These are phyloP conservation scores for Spongospora subterranea DNA, from an alignment of 208 protist genomes.

Conservation along the genomic window DNA sequence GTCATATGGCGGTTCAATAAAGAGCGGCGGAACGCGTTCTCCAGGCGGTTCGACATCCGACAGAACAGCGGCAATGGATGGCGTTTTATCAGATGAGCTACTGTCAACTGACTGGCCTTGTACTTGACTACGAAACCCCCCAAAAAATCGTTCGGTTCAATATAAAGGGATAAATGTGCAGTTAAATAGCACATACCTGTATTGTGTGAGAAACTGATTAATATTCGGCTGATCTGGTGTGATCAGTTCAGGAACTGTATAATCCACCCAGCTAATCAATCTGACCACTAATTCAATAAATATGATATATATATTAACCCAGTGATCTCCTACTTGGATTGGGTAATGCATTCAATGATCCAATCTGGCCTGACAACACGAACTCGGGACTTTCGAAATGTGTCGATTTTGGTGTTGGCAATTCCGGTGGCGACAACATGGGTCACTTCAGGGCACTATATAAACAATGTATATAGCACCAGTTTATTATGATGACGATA, in stretches of 20 bases:
- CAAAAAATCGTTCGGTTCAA: too few species aligned
- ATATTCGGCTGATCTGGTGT: background rate
- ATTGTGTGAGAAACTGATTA: background rate
- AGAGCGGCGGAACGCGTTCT: too few species aligned
- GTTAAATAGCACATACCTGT: background rate
- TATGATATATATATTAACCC: background rate
- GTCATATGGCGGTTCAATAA: too few species aligned
- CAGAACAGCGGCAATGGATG: too few species aligned
- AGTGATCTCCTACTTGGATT: background rate
- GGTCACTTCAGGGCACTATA: background rate
- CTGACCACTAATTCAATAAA: background rate
- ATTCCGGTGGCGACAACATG: background rate
- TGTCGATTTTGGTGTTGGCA: background rate
- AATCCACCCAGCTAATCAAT: background rate
- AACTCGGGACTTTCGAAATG: background rate
- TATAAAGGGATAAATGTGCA: background rate
- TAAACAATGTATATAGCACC: background rate
- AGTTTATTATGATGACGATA: background rate
- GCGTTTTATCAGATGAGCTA: too few species aligned
- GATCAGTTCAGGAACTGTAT: background rate
- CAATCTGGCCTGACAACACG: background rate
- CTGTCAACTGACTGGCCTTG: too few species aligned
- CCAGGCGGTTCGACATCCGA: too few species aligned
- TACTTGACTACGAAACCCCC: too few species aligned
- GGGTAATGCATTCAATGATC: background rate